Conservation (phyloP, 352 stramenopile genomes). For the Pythium brassicae region DNA sequence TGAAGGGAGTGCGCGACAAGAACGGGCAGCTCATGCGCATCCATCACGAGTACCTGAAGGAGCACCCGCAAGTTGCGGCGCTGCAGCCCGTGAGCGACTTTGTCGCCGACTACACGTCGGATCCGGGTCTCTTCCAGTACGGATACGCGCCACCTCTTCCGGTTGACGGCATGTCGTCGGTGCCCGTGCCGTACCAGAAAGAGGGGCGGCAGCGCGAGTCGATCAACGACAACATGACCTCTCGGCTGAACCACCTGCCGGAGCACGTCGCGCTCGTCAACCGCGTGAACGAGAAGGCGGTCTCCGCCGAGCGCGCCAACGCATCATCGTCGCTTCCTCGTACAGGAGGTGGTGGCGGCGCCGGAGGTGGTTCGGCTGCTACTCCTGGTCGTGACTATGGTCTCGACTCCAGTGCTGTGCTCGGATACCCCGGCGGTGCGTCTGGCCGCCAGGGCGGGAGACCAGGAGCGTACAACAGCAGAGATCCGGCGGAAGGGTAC, state of each 20-base stretch:
- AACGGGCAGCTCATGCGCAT: slow-evolving; percentile 74
- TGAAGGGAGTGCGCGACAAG: slow-evolving; percentile 69
- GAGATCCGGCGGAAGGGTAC: slow-evolving; percentile 19
- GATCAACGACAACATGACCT: slow-evolving; percentile 77
- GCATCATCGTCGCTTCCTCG: neutral
- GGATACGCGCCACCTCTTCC: slow-evolving; percentile 73
- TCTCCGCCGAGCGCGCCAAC: slow-evolving; percentile 20
- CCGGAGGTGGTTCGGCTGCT: neutral
- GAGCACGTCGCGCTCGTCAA: slow-evolving; percentile 76
- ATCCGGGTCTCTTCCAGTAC: slow-evolving; percentile 54
- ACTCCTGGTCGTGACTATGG: slow-evolving; percentile 2
- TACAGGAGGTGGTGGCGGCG: neutral
- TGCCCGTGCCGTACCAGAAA: slow-evolving; percentile 49
- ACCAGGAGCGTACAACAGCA: slow-evolving; percentile 3
- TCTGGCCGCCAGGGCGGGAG: neutral
- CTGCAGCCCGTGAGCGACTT: slow-evolving; percentile 47
- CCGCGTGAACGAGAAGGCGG: slow-evolving; percentile 63
- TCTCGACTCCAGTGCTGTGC: neutral
- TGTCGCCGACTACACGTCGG: slow-evolving; percentile 35
- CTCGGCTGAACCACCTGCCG: slow-evolving; percentile 58
- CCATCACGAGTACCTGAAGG: slow-evolving; percentile 63
- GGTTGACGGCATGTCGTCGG: slow-evolving; percentile 36
- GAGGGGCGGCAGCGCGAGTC: slow-evolving; percentile 45
- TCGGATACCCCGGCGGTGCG: slow-evolving; percentile 5
- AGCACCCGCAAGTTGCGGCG: slow-evolving; percentile 55